These are phyloP conservation scores for Dovyalis caffra DNA, from an alignment of 345 rosid species.

Conservation along the genomic window DNA sequence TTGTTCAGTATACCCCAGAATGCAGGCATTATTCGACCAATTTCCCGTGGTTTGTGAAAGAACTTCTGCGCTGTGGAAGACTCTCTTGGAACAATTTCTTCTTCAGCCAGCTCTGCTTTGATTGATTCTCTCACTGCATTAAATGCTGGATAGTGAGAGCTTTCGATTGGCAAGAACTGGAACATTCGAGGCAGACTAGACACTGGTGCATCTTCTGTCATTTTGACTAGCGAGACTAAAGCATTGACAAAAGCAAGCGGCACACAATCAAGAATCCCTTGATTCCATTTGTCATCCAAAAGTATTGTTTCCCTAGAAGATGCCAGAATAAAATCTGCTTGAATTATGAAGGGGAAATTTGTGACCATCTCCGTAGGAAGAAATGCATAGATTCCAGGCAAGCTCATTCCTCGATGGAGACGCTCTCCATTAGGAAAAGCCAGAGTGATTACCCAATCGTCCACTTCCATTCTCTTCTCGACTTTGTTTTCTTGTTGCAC, in stretches of 20 bases:
- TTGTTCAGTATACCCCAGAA: conserved; percentile 58
- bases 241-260: conserved; percentile 59
- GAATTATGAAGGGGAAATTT: conserved; percentile 60
- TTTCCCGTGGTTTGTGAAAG: conserved; percentile 58
- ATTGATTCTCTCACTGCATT: conserved; percentile 48
- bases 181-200: conserved; percentile 51
- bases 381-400: conserved; percentile 69
- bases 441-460: conserved; percentile 61
- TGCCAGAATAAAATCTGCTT: conserved; percentile 60
- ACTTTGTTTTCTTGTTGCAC: conserved; percentile 48
- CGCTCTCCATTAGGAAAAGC: conserved; percentile 67
- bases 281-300: conserved; percentile 64
- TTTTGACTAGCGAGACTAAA: conserved; percentile 50
- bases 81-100: conserved; percentile 57
- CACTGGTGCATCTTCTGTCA: conserved; percentile 43
- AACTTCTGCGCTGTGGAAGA: conserved; percentile 49
- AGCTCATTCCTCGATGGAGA: conserved; percentile 39
- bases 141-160: conserved; percentile 35
- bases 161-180: conserved; percentile 51
- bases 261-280: conserved; percentile 64
- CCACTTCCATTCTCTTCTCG: conserved; percentile 60
- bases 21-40: conserved; percentile 51
- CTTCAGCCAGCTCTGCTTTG: conserved; percentile 30
- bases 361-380: conserved; percentile 81
- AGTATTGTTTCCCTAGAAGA: conserved; percentile 72